phyloP scores from a whole-genome alignment of 208 protist species.

The Acanthamoeba culbertsoni region DNA sequence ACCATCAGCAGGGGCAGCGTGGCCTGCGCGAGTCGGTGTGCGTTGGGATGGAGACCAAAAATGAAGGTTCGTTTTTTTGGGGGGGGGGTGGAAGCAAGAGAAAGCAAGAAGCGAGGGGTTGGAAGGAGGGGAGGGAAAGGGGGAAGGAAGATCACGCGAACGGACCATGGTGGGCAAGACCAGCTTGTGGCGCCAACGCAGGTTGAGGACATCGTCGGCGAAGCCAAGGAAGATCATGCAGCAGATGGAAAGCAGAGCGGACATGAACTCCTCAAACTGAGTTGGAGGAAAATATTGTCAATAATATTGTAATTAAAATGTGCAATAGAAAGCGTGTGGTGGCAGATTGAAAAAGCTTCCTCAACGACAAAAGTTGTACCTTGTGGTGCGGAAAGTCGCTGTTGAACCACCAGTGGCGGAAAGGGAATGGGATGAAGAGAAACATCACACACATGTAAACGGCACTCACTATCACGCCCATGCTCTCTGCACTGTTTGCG shows the following conservation, averaged over 20 bases:
- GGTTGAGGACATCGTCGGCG: slow-evolving; percentile 98
- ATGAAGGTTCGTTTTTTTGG: too few relatives aligned
- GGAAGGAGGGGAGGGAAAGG: slow-evolving; percentile 86
- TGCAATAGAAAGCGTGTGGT: background rate
- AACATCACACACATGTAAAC: slow-evolving; percentile 84
- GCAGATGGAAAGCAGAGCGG: slow-evolving; percentile 93
- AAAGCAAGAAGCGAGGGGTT: too few relatives aligned
- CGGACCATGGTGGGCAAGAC: slow-evolving; percentile 94
- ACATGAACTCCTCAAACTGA: slow-evolving; percentile 85
- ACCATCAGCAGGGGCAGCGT: slow-evolving; percentile 71
- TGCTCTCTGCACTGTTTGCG: slow-evolving; percentile 76
- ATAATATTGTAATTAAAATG: too few relatives aligned
- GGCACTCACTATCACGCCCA: slow-evolving; percentile 82
- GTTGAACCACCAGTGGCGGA: slow-evolving; percentile 37
- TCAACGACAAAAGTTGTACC: background rate
- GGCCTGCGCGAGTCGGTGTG: background rate
- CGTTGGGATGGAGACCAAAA: too few relatives aligned
- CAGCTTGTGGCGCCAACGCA: slow-evolving; percentile 94
- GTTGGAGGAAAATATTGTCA: background rate
- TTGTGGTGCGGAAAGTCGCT: slow-evolving; percentile 65
- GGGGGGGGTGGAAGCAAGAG: too few relatives aligned
- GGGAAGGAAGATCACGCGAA: slow-evolving; percentile 93
- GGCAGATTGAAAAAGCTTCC: background rate
- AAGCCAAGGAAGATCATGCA: slow-evolving; percentile 99
- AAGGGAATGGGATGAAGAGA: slow-evolving; percentile 73